Base-by-base conservation (phyloP, 768 basidiomycete genomes). In the Porpolomopsis calyptriformis region DNA sequence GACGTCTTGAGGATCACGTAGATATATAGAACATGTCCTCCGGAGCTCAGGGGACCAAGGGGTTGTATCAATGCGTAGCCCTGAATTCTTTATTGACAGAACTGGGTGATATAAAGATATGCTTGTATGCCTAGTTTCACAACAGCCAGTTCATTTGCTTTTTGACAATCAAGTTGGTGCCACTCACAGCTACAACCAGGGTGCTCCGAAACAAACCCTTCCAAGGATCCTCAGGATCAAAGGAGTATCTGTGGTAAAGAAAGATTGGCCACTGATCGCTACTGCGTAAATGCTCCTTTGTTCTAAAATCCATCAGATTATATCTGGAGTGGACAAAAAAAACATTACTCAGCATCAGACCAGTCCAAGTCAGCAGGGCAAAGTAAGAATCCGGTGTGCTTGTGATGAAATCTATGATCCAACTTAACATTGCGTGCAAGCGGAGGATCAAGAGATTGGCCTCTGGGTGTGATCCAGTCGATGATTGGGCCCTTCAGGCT, bases 331-430 rank as follows among this genome's bases (percentile, higher is more conserved):
- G 19, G 22, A 40, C 34, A 20, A 23, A 29, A 8, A 18, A 20
- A 24, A 20, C 14, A 48, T 14, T 43, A 59, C 58, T 52, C 45
- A 2, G 22, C 11, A 42, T 57, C 43, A 10, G 40, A 31, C 58
- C 56, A 57, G 20, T 57, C 53, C 1, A 59, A 18, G 3, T 47
- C 52, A 16, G 47, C 52, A 19, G 57, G 57, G 42, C 53, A 57
- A 18, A 59, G 50, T 1, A 59, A 37, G 22, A 48, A 24, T 2
- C 58, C 55, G 4, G 53, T 59, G 25, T 23, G 25, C 16, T 55
- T 40, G 27, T 59, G 53, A 24, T 55, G 34, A 45, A 50, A 55
- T 9, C 55, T 52, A 0, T 43, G 39, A 22, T 52, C 47, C 1
- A 33, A 18, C 35, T 55, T 57, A 18, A 51, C 31, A 22, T 57